A percentile compares a stretch with the other conserved stretches of the same genome.
phyloP scores from a whole-genome alignment of 768 basidiomycete species.

The Russula sp. region DNA sequence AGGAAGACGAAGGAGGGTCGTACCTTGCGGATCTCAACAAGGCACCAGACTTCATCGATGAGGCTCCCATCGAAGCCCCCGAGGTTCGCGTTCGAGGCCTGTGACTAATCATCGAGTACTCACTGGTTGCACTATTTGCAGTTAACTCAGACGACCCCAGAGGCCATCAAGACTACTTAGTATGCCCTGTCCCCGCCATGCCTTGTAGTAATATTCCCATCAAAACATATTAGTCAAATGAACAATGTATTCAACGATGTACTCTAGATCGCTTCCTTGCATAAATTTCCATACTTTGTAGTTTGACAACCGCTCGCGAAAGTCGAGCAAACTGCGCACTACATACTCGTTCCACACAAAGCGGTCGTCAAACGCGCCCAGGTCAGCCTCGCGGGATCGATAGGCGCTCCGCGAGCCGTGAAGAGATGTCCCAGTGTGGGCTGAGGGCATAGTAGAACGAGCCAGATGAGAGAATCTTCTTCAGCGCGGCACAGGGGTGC shows the following conservation, averaged over 20 bases:
- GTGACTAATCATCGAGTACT: background rate
- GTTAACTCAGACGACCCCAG: conserved; percentile 13
- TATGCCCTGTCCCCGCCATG: background rate
- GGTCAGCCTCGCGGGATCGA: conserved; percentile 39
- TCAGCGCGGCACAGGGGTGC: conserved; percentile 85
- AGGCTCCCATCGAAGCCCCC: conserved; percentile 62
- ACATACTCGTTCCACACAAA: conserved; percentile 97
- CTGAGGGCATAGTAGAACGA: conserved; percentile 89
- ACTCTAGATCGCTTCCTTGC: conserved; percentile 7
- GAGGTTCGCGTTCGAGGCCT: conserved; percentile 4
- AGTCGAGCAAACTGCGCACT: conserved; percentile 78
- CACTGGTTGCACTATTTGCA: too few species aligned
- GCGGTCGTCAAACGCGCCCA: conserved; percentile 65
- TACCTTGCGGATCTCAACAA: conserved; percentile 85
- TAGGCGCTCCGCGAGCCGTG: conserved; percentile 66
- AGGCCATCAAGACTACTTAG: conserved; percentile 28
- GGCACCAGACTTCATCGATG: conserved; percentile 88
- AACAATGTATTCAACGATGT: conserved; percentile 6
- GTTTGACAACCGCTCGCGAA: conserved; percentile 50
- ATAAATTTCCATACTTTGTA: conserved; percentile 1
- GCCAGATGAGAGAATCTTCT: conserved; percentile 85
- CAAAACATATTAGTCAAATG: background rate
- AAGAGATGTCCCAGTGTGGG: conserved; percentile 84
- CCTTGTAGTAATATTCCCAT: background rate
- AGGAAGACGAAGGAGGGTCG: conserved; percentile 83